Base-by-base conservation (phyloP, 129 eudicot species). In the Flaveria ramosissima region DNA sequence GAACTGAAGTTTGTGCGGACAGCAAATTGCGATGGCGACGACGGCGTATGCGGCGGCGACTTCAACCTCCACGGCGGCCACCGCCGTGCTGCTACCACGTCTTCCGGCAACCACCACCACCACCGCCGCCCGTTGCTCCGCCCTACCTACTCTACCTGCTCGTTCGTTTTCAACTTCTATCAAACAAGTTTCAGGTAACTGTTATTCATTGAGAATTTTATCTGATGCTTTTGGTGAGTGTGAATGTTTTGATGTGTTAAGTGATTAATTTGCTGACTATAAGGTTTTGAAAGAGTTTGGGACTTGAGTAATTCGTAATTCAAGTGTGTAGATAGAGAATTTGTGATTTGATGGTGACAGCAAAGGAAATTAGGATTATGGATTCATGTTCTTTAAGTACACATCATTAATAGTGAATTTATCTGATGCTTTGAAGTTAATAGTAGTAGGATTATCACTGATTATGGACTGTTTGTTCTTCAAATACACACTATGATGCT, bases 31-130 rank as follows among this genome's bases (percentile, higher is more conserved):
- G 32, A 76, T 39, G 79, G 79, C 83, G 36, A 63, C 75, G 68
- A 63, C 78, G 72, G 79, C 39, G n/a, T 75, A 16, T 64, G 42
- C 68, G 71, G 84, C 85, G 78, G 88, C 80, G 82, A 85, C 82
- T 68, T 80, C 89, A 77, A 81, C 88, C 47, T 86, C 88, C 76
- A 84, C 79, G 92, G 88, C 92, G 80, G 93, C 90, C 43, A 78
- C 89, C 65, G 85, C 92, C 83, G 84, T 76, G 62, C 30, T 86
- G 65, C 36, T 77, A 60, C 88, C 84, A 55, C 90, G 90, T 55
- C 74, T 86, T 74, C 86, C 90, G 0, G 50, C 81, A 27, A 32
- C 79, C n/a, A 59, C 63, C 39, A 32, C 72, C 71, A 68, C 72
- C 71, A 62, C 45, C 26, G 32, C 75, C 36, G 32, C 72, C 62